These are phyloP conservation scores for Rhizomucor pusillus DNA, from an alignment of 371 early-diverging fungal genomes.

Conservation along the genomic window DNA sequence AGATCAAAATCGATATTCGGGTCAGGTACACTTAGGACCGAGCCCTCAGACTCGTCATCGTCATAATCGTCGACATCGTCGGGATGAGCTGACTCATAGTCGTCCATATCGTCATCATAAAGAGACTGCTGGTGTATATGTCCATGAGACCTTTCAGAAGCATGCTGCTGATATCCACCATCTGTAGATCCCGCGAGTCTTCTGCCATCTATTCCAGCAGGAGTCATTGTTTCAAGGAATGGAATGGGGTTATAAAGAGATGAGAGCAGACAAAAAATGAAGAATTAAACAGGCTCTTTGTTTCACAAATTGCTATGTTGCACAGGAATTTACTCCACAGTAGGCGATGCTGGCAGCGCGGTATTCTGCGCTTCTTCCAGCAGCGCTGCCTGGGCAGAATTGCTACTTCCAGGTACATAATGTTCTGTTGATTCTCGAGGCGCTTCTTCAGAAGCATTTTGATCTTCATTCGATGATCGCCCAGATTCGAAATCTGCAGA, in stretches of 20 bases:
- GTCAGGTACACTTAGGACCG: conserved; percentile 63
- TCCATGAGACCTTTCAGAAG: not conserved
- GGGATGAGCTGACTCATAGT: conserved; percentile 20
- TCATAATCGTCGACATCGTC: conserved; percentile 41
- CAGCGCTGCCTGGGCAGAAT: too few relatives aligned
- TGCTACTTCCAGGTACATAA: not conserved
- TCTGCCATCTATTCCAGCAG: conserved; percentile 6
- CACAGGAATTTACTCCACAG: not conserved
- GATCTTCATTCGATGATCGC: too few relatives aligned
- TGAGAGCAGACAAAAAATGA: not conserved
- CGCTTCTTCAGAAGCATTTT: not conserved
- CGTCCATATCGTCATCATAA: conserved; percentile 45
- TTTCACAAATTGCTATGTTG: conserved; percentile 4
- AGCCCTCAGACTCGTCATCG: conserved; percentile 53
- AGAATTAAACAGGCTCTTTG: not conserved
- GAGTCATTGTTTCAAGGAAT: conserved; percentile 6
- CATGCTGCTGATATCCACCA: conserved; percentile 3
- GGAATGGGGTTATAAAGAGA: conserved; percentile 9
- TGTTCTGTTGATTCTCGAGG: not conserved
- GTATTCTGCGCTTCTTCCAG: not conserved
- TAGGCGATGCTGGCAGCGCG: not conserved
- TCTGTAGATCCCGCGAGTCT: conserved; percentile 12
- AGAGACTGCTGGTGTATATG: conserved; percentile 29
- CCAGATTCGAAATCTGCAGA: conserved; percentile 6
- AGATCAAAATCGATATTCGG: conserved; percentile 73